These are phyloP conservation scores for Mycena metata DNA, from an alignment of 768 basidiomycete species.

Conservation along the genomic window DNA sequence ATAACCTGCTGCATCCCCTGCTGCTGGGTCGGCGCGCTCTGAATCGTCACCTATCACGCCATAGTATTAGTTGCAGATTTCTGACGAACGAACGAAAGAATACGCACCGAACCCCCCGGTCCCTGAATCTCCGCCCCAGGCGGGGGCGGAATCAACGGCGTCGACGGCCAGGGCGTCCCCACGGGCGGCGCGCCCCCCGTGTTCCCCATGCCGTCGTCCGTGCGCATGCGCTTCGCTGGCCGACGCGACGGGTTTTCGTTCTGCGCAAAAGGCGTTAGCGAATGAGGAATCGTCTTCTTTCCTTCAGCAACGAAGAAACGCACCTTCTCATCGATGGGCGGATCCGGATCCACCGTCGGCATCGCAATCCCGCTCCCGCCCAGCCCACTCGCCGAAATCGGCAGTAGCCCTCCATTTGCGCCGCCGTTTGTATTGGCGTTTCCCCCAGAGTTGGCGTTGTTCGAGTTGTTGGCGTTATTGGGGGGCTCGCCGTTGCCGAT, in stretches of 20 bases:
- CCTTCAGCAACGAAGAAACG: too few relatives aligned
- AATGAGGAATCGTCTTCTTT: background rate
- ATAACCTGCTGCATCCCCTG: slow-evolving; percentile 39
- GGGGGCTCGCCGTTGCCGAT: slow-evolving; percentile 2
- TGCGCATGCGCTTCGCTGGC: slow-evolving; percentile 53
- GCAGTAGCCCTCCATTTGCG: background rate
- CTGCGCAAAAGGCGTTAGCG: slow-evolving; percentile 34
- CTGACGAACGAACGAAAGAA: background rate
- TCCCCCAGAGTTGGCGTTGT: too few relatives aligned
- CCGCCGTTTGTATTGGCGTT: too few relatives aligned
- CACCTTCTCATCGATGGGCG: slow-evolving; percentile 29
- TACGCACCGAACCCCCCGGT: slow-evolving; percentile 8
- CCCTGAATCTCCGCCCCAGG: slow-evolving; percentile 39
- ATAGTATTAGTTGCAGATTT: background rate
- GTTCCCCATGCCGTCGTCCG: slow-evolving; percentile 49
- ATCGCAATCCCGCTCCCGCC: slow-evolving; percentile 6
- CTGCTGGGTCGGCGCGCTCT: slow-evolving; percentile 11
- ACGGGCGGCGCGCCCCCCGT: slow-evolving; percentile 42
- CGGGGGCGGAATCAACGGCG: slow-evolving; percentile 38
- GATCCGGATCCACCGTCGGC: slow-evolving; percentile 38
- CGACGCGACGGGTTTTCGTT: slow-evolving; percentile 35
- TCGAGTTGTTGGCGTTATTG: too few relatives aligned
- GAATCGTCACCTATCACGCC: slow-evolving; percentile 6
- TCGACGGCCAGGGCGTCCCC: slow-evolving; percentile 35
- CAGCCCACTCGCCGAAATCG: background rate